Conservation (phyloP, 225 moss, liverwort and hornwort genomes). For the Marchantia polymorpha region DNA sequence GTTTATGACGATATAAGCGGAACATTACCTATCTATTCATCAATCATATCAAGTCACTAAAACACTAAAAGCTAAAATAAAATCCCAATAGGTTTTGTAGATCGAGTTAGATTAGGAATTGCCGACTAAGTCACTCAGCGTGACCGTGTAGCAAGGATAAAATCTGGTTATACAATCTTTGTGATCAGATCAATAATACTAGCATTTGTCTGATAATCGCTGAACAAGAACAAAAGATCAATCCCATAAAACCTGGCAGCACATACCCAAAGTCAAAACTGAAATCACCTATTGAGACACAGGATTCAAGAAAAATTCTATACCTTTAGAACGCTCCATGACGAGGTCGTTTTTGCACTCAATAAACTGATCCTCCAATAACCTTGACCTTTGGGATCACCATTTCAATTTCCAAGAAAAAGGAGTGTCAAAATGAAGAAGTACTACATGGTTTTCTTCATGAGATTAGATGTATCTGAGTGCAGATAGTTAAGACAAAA, state of each 20-base stretch:
- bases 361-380: conserved; percentile 27
- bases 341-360: conserved; percentile 34
- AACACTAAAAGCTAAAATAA: background rate
- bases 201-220: too few species aligned
- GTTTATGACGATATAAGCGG: background rate
- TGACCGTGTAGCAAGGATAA: too few species aligned
- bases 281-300: background rate
- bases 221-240: too few species aligned
- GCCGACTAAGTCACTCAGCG: too few species aligned
- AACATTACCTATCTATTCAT: background rate
- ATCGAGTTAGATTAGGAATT: too few species aligned
- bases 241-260: background rate
- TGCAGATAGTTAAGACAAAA: too few species aligned
- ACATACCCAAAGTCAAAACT: background rate
- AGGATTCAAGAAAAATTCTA: background rate
- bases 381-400: conserved; percentile 21
- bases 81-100: background rate
- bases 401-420: background rate
- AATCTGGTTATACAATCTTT: too few species aligned
- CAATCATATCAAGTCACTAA: background rate
- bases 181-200: too few species aligned
- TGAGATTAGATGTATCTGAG: too few species aligned
- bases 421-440: background rate
- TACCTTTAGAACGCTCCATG: conserved; percentile 40
- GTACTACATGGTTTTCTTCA: too few species aligned